Evolutionary conservation across 345 rosid genomes (phyloP).

Genomic region (Linum usitatissimum): DNA sequence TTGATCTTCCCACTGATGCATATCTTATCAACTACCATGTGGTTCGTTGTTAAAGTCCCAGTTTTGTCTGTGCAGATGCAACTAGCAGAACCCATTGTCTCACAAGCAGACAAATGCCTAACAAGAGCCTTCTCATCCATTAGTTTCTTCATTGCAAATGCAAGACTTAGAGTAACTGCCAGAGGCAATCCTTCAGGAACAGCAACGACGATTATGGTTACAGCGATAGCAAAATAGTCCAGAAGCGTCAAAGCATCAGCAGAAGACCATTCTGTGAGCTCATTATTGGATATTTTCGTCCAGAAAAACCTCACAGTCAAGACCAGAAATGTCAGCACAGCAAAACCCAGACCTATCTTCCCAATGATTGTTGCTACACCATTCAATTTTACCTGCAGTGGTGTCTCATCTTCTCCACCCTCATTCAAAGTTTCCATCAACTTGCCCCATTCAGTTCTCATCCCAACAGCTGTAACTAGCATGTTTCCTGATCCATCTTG

Average conservation of each 20-base stretch:
- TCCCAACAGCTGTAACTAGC: constrained; percentile 3
- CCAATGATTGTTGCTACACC: constrained; percentile 1
- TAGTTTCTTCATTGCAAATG: constrained; percentile 90
- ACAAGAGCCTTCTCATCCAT: constrained; percentile 87
- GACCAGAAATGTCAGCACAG: constrained; percentile 4
- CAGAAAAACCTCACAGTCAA: neutral
- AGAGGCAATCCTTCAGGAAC: constrained; percentile 95
- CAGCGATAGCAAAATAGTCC: constrained; percentile 78
- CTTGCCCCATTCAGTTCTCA: constrained; percentile 5
- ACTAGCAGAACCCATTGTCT: constrained; percentile 92
- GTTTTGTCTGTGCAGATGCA: constrained; percentile 97
- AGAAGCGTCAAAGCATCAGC: constrained; percentile 60
- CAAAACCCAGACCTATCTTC: constrained; percentile 6
- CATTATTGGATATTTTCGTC: neutral
- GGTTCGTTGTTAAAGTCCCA: constrained; percentile 89
- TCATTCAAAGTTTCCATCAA: constrained; percentile 6
- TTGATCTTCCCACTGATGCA: constrained; percentile 46
- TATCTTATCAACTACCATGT: constrained; percentile 77
- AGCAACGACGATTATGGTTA: constrained; percentile 90
- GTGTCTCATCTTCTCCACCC: constrained; percentile 3
- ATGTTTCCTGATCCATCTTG: constrained; percentile 2
- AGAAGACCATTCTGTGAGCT: constrained; percentile 2
- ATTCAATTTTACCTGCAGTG: constrained; percentile 2
- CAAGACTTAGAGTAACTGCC: constrained; percentile 94
- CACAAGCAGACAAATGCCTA: constrained; percentile 90